These are phyloP conservation scores for Verticillium albo-atrum DNA, from an alignment of 2,329 filamentous ascomycete genomes.

Conservation along the genomic window DNA sequence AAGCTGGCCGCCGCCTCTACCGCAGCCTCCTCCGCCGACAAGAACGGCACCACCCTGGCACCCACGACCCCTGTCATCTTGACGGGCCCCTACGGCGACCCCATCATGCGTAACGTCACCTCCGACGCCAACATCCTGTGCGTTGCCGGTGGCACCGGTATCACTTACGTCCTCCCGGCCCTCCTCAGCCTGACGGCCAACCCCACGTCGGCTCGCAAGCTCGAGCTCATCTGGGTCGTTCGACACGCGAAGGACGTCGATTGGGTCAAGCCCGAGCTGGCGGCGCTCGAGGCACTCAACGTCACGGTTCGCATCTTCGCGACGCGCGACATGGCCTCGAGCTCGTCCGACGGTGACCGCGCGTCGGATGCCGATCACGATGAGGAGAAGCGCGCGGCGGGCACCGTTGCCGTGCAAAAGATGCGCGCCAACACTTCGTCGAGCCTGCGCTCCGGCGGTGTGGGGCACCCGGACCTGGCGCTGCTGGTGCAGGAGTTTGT, in stretches of 20 bases:
- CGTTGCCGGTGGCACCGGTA: constrained; percentile 34
- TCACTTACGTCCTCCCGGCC: constrained; percentile 36
- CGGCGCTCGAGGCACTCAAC: constrained; percentile 37
- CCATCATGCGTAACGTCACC: constrained; percentile 34
- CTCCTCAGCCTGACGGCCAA: constrained; percentile 23
- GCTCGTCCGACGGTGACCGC: constrained; percentile 11
- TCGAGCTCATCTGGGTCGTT: constrained; percentile 64
- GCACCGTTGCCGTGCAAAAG: constrained; percentile 6
- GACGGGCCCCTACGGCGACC: constrained; percentile 59
- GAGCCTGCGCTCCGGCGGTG: neutral
- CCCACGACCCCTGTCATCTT: constrained; percentile 52
- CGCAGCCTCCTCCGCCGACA: neutral
- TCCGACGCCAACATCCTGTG: constrained; percentile 34
- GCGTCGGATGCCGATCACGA: constrained; percentile 3
- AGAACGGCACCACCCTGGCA: neutral
- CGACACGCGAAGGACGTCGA: constrained; percentile 47
- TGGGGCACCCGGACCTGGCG: constrained; percentile 38
- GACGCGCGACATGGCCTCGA: constrained; percentile 41
- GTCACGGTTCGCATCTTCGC: constrained; percentile 55
- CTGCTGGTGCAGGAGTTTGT: constrained; percentile 45
- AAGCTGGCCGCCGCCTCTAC: constrained; percentile 24
- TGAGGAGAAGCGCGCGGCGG: constrained; percentile 17
- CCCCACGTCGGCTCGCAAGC: constrained; percentile 27
- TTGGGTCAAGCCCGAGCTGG: constrained; percentile 57
- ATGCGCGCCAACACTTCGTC: neutral